Conservation (phyloP, 768 basidiomycete species). For the Russula emetica region DNA sequence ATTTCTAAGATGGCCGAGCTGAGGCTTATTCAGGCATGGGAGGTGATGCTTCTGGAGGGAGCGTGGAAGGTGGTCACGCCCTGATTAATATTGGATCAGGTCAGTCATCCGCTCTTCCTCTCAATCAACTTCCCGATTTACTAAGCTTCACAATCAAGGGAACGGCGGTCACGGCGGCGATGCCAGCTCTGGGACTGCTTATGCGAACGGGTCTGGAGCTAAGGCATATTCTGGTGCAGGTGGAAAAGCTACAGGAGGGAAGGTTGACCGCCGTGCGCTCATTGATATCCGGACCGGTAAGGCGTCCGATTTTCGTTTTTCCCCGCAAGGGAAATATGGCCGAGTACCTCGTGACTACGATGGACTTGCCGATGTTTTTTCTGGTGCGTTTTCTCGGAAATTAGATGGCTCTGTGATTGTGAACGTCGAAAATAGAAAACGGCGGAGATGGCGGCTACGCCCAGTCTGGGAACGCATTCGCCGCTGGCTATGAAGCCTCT, state of each 20-base stretch:
- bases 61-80: neutral
- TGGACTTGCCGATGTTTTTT: constrained; percentile 1
- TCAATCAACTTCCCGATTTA: neutral
- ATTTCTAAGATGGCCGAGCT: constrained; percentile 2
- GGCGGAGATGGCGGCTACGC: constrained; percentile 20
- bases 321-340: neutral
- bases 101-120: constrained; percentile 10
- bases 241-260: constrained; percentile 19
- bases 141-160: constrained; percentile 8
- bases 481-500: neutral
- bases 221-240: constrained; percentile 19
- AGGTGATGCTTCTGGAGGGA: constrained; percentile 26
- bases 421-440: constrained; percentile 3
- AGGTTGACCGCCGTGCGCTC: constrained; percentile 8
- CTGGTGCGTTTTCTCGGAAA: constrained; percentile 12
- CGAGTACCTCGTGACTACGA: neutral
- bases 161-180: constrained; percentile 29
- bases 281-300: neutral
- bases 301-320: neutral
- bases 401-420: neutral
- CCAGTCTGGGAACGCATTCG: constrained; percentile 12
- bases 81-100: constrained; percentile 24
- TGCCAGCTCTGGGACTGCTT: constrained; percentile 18
- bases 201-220: constrained; percentile 12
- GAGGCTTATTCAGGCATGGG: constrained; percentile 24